Base-by-base conservation (phyloP, 1,284 basidiomycete genomes). In the Ceratobasidium sp. region DNA sequence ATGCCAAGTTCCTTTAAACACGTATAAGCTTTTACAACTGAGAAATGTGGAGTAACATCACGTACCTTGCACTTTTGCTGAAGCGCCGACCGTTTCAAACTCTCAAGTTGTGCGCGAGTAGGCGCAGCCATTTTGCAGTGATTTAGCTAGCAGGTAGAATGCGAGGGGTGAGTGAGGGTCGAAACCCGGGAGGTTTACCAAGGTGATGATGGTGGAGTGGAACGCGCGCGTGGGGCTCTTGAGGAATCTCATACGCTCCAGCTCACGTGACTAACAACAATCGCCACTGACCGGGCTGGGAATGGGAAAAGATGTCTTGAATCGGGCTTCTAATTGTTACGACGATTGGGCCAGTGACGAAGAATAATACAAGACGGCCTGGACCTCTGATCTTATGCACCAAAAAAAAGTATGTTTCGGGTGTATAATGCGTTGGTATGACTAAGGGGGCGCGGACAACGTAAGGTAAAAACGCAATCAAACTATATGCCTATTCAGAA, bases 31-130 rank as follows among this genome's bases (percentile, higher is more conserved):
- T 33, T 15, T 9, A 18, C 58, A 33, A 33, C 33, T 33, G 33
- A 33, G 33, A 33, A 33, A 33, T 33, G 33, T 33, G 33, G 33
- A 33, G 44, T 26, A 40, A 64, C 51, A 28, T 56, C 64, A 64
- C 58, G 49, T 26, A 64, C 71, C 58, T 75, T 75, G 60, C 71
- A 75, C 33, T 53, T 75, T 20, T 63, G 58, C 44, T 75, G 71
- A 10, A 75, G 33, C 40, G 71, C 71, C 23, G 71, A 44, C n/a
- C 71, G 71, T 60, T 75, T 75, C 71, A 26, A 75, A 60, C 71
- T 40, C 39, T 75, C 71, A 5, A 75, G 46, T 28, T 75, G 44
- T 20, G 44, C 28, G 12, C 71, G 58, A 5, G 71, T 75, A 53
- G 71, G 71, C 20, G 20, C 55, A 44, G 70, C 39, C 70, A 72